Evolutionary conservation across 257 asterid species (phyloP).

Genomic region (Solanum virginianum): DNA sequence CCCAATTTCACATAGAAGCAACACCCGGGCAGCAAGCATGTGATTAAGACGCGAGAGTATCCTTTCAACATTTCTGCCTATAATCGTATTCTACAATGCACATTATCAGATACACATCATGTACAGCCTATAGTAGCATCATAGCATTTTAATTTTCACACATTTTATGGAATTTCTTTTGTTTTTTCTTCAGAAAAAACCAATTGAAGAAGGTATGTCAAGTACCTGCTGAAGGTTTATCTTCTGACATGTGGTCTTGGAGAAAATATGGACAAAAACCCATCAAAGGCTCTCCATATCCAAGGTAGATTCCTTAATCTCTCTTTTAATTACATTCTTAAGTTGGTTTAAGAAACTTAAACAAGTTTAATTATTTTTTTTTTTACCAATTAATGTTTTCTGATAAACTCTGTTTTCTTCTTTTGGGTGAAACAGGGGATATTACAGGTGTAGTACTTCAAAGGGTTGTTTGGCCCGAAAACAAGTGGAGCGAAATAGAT

Average conservation of each 20-base stretch:
- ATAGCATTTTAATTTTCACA: background rate
- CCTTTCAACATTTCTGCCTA: too few relatives aligned
- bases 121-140: too few relatives aligned
- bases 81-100: too few relatives aligned
- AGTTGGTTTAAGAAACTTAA: background rate
- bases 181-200: slow-evolving; percentile 39
- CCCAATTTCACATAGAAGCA: too few relatives aligned
- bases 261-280: slow-evolving; percentile 97
- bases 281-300: slow-evolving; percentile 94
- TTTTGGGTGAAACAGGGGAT: slow-evolving; percentile 47
- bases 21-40: too few relatives aligned
- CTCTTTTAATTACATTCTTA: background rate
- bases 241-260: slow-evolving; percentile 95
- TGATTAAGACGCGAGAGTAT: too few relatives aligned
- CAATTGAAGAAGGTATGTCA: slow-evolving; percentile 66
- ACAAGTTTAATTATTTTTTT: background rate
- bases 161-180: background rate
- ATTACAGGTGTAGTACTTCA: slow-evolving; percentile 88
- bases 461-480: slow-evolving; percentile 89
- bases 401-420: background rate
- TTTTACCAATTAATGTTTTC: background rate
- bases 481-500: slow-evolving; percentile 93
- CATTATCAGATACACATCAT: too few relatives aligned
- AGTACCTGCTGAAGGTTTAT: slow-evolving; percentile 64
- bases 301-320: slow-evolving; percentile 30